phyloP scores from a whole-genome alignment of 2,329 filamentous ascomycete species.

The Aphanocladium album region DNA sequence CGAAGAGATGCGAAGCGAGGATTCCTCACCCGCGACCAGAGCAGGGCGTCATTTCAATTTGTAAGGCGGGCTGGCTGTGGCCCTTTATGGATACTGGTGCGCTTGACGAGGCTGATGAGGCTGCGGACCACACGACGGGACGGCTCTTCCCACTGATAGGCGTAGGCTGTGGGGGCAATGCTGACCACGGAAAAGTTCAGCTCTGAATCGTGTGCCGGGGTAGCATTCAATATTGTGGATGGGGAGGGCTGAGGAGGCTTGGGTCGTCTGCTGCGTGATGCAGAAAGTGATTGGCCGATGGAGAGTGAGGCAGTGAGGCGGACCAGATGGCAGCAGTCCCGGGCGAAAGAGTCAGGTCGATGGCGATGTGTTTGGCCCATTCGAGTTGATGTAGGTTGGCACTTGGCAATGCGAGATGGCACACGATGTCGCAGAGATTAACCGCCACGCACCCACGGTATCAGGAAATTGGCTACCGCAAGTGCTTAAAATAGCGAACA shows the following conservation, averaged over 20 bases:
- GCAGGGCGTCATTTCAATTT: neutral
- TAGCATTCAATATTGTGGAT: slow-evolving; percentile 1
- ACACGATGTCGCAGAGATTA: neutral
- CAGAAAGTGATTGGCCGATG: neutral
- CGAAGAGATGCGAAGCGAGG: neutral
- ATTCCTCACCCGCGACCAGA: neutral
- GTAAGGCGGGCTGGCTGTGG: neutral
- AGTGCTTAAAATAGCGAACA: neutral
- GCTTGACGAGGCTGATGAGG: slow-evolving; percentile 9
- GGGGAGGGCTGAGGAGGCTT: neutral
- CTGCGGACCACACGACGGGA: slow-evolving; percentile 9
- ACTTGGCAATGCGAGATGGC: neutral
- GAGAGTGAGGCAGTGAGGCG: neutral
- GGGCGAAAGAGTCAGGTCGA: neutral
- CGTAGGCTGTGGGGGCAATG: slow-evolving; percentile 1
- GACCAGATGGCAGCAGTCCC: neutral
- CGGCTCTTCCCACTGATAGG: slow-evolving; percentile 10
- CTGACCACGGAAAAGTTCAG: slow-evolving; percentile 6
- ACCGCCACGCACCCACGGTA: neutral
- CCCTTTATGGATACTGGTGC: neutral
- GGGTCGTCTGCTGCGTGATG: neutral
- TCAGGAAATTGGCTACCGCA: neutral
- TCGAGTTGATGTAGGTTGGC: neutral
- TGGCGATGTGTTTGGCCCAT: neutral
- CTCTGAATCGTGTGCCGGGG: neutral